A percentile compares a stretch with the other conserved stretches of the same genome.
phyloP scores from a whole-genome alignment of 441 rosid species.

The Corymbia calophylla region DNA sequence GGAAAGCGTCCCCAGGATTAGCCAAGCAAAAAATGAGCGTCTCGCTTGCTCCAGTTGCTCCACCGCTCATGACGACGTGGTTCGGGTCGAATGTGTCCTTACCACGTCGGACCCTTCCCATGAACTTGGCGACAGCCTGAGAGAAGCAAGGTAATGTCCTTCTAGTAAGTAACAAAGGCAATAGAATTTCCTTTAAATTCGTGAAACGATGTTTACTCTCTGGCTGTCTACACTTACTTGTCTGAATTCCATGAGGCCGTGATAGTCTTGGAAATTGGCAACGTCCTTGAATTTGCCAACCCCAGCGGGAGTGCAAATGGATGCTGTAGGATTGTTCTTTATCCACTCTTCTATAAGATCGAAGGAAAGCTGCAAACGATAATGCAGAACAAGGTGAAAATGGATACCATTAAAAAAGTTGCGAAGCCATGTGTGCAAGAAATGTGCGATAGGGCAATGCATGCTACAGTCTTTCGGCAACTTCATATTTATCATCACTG shows the following conservation, averaged over 20 bases:
- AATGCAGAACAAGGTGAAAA: background rate
- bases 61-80: conserved; percentile 53
- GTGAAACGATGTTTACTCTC: background rate
- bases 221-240: conserved; percentile 16
- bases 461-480: background rate
- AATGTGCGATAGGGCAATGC: background rate
- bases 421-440: background rate
- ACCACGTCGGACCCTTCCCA: conserved; percentile 39
- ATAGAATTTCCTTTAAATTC: background rate
- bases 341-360: conserved; percentile 48
- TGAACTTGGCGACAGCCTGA: conserved; percentile 46
- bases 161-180: background rate
- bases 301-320: conserved; percentile 51
- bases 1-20: conserved; percentile 51
- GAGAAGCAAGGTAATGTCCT: background rate
- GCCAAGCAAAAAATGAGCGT: conserved; percentile 52
- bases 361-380: conserved; percentile 34
- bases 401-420: background rate
- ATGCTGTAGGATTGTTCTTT: conserved; percentile 32
- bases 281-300: conserved; percentile 35
- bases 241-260: conserved; percentile 46
- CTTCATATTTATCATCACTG: background rate
- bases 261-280: conserved; percentile 51
- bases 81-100: conserved; percentile 31
- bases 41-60: conserved; percentile 65